Evolutionary conservation across 768 basidiomycete genomes (phyloP).

Genomic region (Tricholoma bakamatsutake): DNA sequence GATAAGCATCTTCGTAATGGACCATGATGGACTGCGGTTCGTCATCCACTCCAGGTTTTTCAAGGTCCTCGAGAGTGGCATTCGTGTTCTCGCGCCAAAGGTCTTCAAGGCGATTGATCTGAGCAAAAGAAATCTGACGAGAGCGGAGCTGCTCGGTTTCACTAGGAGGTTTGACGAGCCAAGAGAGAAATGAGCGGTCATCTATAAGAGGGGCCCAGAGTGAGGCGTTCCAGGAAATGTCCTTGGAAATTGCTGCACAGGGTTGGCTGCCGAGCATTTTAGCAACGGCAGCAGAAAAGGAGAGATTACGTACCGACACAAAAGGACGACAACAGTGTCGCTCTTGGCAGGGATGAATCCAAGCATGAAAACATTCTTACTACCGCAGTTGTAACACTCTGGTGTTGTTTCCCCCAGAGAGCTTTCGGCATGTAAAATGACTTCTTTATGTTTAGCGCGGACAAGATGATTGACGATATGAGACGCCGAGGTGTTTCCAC

Average conservation of each 20-base stretch:
- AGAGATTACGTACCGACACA: conserved; percentile 72
- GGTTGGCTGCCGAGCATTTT: conserved; percentile 66
- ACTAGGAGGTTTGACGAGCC: conserved; percentile 96
- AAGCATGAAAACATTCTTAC: conserved; percentile 99
- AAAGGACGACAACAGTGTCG: conserved; percentile 95
- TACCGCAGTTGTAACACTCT: conserved; percentile 98
- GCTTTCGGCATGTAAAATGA: conserved; percentile 91
- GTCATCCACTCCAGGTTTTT: conserved; percentile 96
- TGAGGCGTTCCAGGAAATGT: conserved; percentile 97
- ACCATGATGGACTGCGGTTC: conserved; percentile 90
- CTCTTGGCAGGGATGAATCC: conserved; percentile 99
- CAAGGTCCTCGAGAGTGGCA: conserved; percentile 93
- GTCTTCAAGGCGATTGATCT: conserved; percentile 97
- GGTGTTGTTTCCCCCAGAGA: conserved; percentile 96
- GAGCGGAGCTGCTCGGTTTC: conserved; percentile 96
- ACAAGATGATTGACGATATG: conserved; percentile 99
- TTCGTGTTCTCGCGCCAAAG: conserved; percentile 95
- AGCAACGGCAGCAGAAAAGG: conserved; percentile 1
- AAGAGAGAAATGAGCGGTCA: conserved; percentile 97
- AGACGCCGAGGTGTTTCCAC: conserved; percentile 95
- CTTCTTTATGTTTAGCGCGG: conserved; percentile 98
- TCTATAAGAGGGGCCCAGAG: conserved; percentile 99
- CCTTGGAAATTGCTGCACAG: conserved; percentile 93
- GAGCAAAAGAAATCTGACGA: conserved; percentile 93
- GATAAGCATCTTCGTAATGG: conserved; percentile 97